Conservation (phyloP, 1,284 basidiomycete genomes). For the Ganoderma multipileum region DNA sequence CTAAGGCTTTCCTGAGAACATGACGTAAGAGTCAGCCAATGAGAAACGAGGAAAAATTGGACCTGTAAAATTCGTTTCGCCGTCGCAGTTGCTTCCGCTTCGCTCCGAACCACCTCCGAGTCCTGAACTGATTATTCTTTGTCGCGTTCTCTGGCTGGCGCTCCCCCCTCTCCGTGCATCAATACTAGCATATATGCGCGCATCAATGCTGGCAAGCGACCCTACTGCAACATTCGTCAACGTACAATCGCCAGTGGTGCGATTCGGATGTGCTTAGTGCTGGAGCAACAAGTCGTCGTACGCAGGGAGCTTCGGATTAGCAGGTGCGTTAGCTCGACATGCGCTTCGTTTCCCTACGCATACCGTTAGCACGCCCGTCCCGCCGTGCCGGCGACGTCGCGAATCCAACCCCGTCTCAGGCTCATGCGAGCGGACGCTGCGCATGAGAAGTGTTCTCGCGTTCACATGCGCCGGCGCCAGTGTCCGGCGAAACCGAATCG, state of each 20-base stretch:
- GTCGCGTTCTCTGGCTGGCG: neutral
- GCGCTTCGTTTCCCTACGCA: neutral
- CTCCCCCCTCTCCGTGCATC: neutral
- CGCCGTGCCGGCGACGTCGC: neutral
- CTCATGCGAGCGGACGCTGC: neutral
- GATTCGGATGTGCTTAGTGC: neutral
- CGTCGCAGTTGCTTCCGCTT: neutral
- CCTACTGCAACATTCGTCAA: neutral
- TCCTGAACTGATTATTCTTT: neutral
- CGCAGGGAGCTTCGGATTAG: neutral
- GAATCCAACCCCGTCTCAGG: neutral
- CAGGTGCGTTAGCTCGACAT: constrained; percentile 6
- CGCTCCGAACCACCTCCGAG: neutral
- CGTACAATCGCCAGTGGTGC: neutral
- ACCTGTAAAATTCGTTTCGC: neutral
- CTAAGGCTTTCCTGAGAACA: neutral
- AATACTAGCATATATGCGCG: constrained; percentile 4
- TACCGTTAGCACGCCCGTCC: neutral
- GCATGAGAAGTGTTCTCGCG: neutral
- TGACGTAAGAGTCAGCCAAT: constrained; percentile 3
- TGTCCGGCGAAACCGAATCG: neutral
- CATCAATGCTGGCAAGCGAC: neutral
- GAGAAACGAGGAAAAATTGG: neutral
- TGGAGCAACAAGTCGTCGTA: neutral
- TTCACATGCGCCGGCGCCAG: neutral